phyloP scores from a whole-genome alignment of 2,329 filamentous ascomycete species.

The Aspergillus bombycis region DNA sequence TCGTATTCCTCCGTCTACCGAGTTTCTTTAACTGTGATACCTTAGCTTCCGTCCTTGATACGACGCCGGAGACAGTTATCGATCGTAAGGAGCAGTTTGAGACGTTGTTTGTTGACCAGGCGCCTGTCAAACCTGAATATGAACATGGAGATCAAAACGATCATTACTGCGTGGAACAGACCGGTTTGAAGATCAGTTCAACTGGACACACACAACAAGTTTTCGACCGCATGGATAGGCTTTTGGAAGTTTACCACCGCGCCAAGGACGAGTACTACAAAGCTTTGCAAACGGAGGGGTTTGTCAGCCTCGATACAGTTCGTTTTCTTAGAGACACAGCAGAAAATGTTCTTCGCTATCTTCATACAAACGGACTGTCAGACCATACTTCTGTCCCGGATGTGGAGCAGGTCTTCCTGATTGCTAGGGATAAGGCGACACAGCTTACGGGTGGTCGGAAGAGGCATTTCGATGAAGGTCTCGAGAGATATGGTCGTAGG shows the following conservation, averaged over 20 bases:
- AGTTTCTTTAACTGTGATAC: background rate
- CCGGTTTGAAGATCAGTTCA: background rate
- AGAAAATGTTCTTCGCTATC: slow-evolving; percentile 43
- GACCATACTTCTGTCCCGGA: slow-evolving; percentile 36
- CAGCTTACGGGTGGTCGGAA: slow-evolving; percentile 43
- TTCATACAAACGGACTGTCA: slow-evolving; percentile 27
- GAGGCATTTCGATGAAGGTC: slow-evolving; percentile 39
- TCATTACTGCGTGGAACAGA: background rate
- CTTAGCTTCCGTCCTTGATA: background rate
- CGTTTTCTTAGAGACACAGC: slow-evolving; percentile 50
- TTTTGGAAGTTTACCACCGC: slow-evolving; percentile 37
- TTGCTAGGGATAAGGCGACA: slow-evolving; percentile 39
- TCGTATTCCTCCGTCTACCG: background rate
- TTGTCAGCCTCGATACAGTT: slow-evolving; percentile 30
- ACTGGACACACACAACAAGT: slow-evolving; percentile 2
- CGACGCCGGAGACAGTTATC: background rate
- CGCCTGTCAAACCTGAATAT: background rate
- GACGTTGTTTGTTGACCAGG: background rate
- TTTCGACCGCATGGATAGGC: slow-evolving; percentile 12
- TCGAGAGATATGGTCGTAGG: slow-evolving; percentile 12
- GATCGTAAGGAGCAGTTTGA: background rate
- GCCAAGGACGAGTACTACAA: slow-evolving; percentile 43
- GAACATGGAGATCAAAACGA: background rate
- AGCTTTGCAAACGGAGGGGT: slow-evolving; percentile 26
- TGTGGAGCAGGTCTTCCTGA: slow-evolving; percentile 35